phyloP scores from a whole-genome alignment of 2,329 filamentous ascomycete genomes.

The Dothistroma pini region DNA sequence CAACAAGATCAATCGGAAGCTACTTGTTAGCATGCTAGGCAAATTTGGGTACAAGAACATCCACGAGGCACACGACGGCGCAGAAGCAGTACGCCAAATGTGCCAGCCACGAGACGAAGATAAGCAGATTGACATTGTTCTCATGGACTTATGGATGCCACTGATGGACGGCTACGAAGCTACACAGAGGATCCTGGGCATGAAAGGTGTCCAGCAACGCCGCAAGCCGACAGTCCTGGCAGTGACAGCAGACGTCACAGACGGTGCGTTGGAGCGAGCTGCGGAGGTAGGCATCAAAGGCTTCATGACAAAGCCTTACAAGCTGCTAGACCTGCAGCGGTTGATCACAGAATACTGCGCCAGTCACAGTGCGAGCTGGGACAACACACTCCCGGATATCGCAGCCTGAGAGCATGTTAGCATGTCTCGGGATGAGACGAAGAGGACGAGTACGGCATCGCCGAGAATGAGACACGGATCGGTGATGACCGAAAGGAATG shows the following conservation, averaged over 20 bases:
- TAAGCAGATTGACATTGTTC: conserved; percentile 56
- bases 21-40: conserved; percentile 62
- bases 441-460: not conserved
- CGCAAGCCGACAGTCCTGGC: conserved; percentile 51
- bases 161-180: conserved; percentile 70
- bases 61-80: conserved; percentile 64
- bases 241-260: conserved; percentile 65
- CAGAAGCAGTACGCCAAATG: conserved; percentile 63
- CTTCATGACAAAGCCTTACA: conserved; percentile 66
- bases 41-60: conserved; percentile 64
- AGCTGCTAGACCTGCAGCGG: conserved; percentile 58
- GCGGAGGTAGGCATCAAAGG: conserved; percentile 63
- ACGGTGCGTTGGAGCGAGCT: conserved; percentile 58
- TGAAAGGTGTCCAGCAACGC: conserved; percentile 33
- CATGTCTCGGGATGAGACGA: not conserved
- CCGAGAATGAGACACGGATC: conserved; percentile 3
- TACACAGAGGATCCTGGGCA: conserved; percentile 57
- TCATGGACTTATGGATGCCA: conserved; percentile 78
- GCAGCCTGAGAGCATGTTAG: not conserved
- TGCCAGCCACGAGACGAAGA: conserved; percentile 26
- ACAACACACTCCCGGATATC: not conserved
- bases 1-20: conserved; percentile 67
- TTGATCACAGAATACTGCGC: conserved; percentile 52
- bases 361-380: conserved; percentile 3
- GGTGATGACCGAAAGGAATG: not conserved